Evolutionary conservation across 208 protist genomes (phyloP).

Genomic region (Trypanosoma boissoni): DNA sequence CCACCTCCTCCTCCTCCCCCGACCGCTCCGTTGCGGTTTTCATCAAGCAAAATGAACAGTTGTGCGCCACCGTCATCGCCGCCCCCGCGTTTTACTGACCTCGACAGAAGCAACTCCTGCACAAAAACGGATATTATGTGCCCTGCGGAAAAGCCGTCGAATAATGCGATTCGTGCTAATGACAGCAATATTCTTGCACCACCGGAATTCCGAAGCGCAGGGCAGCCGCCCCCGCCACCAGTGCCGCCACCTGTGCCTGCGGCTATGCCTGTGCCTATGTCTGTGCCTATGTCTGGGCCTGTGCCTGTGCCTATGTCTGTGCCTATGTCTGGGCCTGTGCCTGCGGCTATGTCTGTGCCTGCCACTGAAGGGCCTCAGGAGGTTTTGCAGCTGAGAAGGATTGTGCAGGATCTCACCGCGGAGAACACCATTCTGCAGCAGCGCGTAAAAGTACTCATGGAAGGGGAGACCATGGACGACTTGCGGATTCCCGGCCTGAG

Average conservation of each 20-base stretch:
- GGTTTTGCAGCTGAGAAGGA: constrained; percentile 17
- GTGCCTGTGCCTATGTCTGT: too few species aligned
- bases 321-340: too few species aligned
- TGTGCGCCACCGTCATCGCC: constrained; percentile 2
- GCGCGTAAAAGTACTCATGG: constrained; percentile 33
- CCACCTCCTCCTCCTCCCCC: background rate
- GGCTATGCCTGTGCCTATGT: too few species aligned
- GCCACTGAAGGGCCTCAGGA: too few species aligned
- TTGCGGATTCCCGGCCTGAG: constrained; percentile 1
- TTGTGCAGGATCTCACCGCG: constrained; percentile 34
- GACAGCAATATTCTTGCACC: background rate
- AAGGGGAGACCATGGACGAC: constrained; percentile 16
- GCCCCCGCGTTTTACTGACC: constrained; percentile 12
- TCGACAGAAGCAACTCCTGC: background rate
- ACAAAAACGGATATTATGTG: too few species aligned
- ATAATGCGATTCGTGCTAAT: background rate
- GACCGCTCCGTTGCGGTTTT: constrained; percentile 11
- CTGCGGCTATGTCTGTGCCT: too few species aligned
- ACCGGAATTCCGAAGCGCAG: too few species aligned
- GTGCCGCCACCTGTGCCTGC: too few species aligned
- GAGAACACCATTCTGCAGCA: constrained; percentile 46
- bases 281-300: too few species aligned
- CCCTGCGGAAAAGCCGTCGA: too few species aligned
- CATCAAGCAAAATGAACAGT: background rate
- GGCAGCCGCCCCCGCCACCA: too few species aligned